Evolutionary conservation across 2,329 filamentous ascomycete genomes (phyloP).

Genomic region (Beauveria australis): DNA sequence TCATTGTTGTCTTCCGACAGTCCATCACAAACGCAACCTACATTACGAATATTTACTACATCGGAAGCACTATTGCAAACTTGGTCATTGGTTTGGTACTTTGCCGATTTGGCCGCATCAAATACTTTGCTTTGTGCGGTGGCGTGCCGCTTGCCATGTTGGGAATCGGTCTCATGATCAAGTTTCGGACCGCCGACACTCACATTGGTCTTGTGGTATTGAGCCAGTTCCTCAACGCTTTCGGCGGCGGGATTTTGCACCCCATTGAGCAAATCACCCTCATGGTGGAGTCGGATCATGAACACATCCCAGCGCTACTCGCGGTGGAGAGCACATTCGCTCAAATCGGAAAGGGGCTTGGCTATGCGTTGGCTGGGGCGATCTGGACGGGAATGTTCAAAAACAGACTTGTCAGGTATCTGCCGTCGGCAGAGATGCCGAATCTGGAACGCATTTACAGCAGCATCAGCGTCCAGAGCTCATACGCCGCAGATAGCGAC

Average conservation of each 20-base stretch:
- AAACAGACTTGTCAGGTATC: constrained; percentile 36
- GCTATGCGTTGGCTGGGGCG: constrained; percentile 50
- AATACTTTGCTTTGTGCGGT: constrained; percentile 24
- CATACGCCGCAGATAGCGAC: constrained; percentile 40
- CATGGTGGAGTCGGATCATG: constrained; percentile 52
- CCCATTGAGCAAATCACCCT: constrained; percentile 52
- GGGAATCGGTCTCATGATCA: constrained; percentile 50
- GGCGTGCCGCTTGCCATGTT: constrained; percentile 46
- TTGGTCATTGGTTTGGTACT: constrained; percentile 22
- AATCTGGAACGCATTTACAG: constrained; percentile 37
- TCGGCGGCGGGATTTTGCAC: constrained; percentile 50
- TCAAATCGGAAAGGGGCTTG: constrained; percentile 52
- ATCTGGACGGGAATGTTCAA: constrained; percentile 57
- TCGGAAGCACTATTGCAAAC: constrained; percentile 26
- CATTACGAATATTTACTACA: constrained; percentile 30
- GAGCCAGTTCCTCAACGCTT: constrained; percentile 54
- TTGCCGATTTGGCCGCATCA: constrained; percentile 23
- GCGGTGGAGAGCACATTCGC: constrained; percentile 52
- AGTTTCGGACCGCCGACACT: constrained; percentile 45
- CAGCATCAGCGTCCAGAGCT: constrained; percentile 42
- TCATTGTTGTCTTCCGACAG: constrained; percentile 30
- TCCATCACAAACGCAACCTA: constrained; percentile 28
- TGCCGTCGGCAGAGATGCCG: constrained; percentile 31
- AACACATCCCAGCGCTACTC: constrained; percentile 52
- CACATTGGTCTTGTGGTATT: constrained; percentile 47